Evolutionary conservation across 345 rosid genomes (phyloP).

Genomic region (Syzygium jambos): DNA sequence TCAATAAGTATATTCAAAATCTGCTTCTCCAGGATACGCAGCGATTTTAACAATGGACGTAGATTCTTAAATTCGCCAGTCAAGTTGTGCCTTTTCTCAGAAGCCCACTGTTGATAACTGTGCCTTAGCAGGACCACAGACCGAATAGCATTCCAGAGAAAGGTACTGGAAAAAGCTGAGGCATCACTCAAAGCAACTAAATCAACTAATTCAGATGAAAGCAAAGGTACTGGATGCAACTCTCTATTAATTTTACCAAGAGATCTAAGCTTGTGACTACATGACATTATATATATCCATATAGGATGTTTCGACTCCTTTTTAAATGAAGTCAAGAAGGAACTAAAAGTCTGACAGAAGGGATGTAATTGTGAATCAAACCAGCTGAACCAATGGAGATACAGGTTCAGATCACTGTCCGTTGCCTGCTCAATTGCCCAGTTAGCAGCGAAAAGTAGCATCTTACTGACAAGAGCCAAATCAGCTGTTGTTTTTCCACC

Average conservation of each 20-base stretch:
- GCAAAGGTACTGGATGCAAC: conserved; percentile 41
- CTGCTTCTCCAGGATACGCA: conserved; percentile 48
- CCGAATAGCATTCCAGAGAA: conserved; percentile 46
- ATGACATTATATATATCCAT: conserved; percentile 43
- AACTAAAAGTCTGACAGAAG: conserved; percentile 24
- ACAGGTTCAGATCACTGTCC: conserved; percentile 51
- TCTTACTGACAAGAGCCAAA: conserved; percentile 28
- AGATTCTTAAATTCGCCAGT: conserved; percentile 20
- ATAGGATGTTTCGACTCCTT: conserved; percentile 64
- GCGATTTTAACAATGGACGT: conserved; percentile 45
- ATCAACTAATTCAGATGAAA: conserved; percentile 57
- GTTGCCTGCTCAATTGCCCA: conserved; percentile 88
- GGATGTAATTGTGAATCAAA: conserved; percentile 45
- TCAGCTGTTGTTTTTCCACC: conserved; percentile 8
- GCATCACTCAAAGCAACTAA: conserved; percentile 23
- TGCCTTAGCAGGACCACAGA: conserved; percentile 51
- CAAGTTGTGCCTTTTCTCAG: conserved; percentile 34
- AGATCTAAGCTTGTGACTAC: conserved; percentile 34
- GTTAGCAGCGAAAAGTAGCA: conserved; percentile 58
- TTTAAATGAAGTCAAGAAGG: conserved; percentile 33
- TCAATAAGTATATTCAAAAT: conserved; percentile 42
- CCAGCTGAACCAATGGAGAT: conserved; percentile 67
- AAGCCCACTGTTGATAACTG: conserved; percentile 64
- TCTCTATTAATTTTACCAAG: conserved; percentile 23
- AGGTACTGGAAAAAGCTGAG: conserved; percentile 11